Percentiles rank a stretch among this genome's conserved stretches.
Evolutionary conservation across 768 basidiomycete species (phyloP).

Genomic region (Boletus patriciae): DNA sequence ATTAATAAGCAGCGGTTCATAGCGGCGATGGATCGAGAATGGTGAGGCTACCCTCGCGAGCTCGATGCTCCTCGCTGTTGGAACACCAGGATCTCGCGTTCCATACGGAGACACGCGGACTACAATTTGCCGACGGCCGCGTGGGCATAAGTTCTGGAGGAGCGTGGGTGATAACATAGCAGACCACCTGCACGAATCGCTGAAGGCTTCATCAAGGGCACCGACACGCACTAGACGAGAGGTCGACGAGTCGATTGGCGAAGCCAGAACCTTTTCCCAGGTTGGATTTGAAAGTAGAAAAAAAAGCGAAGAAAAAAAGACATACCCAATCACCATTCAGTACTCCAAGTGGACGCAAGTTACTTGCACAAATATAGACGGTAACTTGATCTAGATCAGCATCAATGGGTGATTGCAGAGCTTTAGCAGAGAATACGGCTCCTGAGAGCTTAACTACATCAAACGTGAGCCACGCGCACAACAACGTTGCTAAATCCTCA

Average conservation of each 20-base stretch:
- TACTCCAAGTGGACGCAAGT: slow-evolving; percentile 63
- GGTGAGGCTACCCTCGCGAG: slow-evolving; percentile 82
- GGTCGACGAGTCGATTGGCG: slow-evolving; percentile 33
- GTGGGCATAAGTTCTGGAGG: slow-evolving; percentile 49
- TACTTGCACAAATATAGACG: slow-evolving; percentile 61
- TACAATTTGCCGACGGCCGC: slow-evolving; percentile 31
- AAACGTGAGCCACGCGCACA: not conserved
- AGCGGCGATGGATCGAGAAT: slow-evolving; percentile 59
- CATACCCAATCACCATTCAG: slow-evolving; percentile 79
- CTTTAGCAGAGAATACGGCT: slow-evolving; percentile 28
- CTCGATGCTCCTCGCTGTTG: slow-evolving; percentile 66
- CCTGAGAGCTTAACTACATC: slow-evolving; percentile 2
- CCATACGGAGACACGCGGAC: slow-evolving; percentile 63
- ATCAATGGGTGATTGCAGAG: slow-evolving; percentile 38
- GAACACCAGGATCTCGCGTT: slow-evolving; percentile 55
- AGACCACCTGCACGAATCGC: slow-evolving; percentile 38
- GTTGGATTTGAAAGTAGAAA: not conserved
- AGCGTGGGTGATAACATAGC: slow-evolving; percentile 46
- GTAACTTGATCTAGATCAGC: slow-evolving; percentile 49
- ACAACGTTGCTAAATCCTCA: not conserved
- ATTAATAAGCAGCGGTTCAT: slow-evolving; percentile 60
- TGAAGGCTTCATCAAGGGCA: slow-evolving; percentile 47
- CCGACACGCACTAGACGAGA: slow-evolving; percentile 59
- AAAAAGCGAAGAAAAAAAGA: not conserved
- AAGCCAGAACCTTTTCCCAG: slow-evolving; percentile 50